Base-by-base conservation (phyloP, 2,329 filamentous ascomycete species). In the Pseudocercospora cruenta region DNA sequence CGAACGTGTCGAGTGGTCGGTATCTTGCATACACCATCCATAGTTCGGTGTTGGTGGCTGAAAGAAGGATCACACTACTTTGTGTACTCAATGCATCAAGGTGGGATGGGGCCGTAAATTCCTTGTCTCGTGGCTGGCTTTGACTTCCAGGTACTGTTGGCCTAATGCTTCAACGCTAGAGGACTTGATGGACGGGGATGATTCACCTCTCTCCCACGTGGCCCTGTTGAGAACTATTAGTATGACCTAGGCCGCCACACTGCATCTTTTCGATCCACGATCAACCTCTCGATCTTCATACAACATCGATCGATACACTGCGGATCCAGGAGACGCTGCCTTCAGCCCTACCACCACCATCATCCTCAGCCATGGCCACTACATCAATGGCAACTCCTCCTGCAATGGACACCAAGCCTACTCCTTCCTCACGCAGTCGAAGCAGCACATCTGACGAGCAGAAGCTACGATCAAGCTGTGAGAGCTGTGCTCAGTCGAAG, bases 211-310 rank as follows among this genome's bases (percentile, higher is more conserved):
- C 16, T 36, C 54, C 54, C 54, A 58, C 54, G 54, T 58, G 54
- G 54, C 31, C 54, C 9, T 58, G 54, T 58, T 39, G 31, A 39
- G 54, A 58, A 58, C 28, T 58, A 33, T 58, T 58, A 58, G 31
- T 33, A 36, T 12, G n/a, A 39, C 54, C 54, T 39, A 58, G 19
- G 28, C 54, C 28, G n/a, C 54, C 54, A 36, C 28, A 39, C 54
- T n/a, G 54, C 54, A 39, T 58, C 24, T 19, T 21, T 58, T 58
- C 28, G n/a, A 22, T 36, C 10, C 54, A 39, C 28, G 28, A 58
- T 39, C 54, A 39, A 36, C 28, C 12, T 36, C 54, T 31, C 33
- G 54, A 19, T 31, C 26, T 24, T 39, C 31, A 16, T 12, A 33
- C 8, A 58, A 22, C 54, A 58, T 58, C 31, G 54, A 24, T 58